Evolutionary conservation across 257 asterid species (phyloP), one percentile per base, ranked within the genome.

Genomic region (Primulina huaijiensis): DNA sequence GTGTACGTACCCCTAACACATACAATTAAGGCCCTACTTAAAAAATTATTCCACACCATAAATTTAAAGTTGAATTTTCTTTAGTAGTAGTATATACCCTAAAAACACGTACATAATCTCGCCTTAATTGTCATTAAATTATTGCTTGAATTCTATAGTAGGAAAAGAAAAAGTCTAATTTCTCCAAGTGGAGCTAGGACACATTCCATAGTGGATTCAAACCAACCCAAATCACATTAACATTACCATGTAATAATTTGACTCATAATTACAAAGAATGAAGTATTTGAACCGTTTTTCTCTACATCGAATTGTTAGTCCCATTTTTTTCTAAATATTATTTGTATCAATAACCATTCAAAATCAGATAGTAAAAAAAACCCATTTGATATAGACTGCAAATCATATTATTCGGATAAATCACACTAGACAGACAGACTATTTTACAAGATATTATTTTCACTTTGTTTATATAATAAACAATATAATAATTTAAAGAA

Each of bases 401-500:
- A 21, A 21, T 21, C 23, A 21, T 21, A 21, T 21, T 21, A 21
- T 1, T 21, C 23, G 1, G 23, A 21, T 21, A 21, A 21, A 21
- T 21, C 23, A 21, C 23, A 21, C 1, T 21, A 1, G 1, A 21
- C 23, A 21, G 1, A 21, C 23, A n/a, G n/a, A n/a, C n/a, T n/a
- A n/a, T n/a, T n/a, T 21, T 21, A 21, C 34, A 30, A 0, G 8
- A 38, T 38, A 34, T 34, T 34, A 34, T 34, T 6, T 34, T 34
- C 0, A 9, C 38, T 6, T 34, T 34, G 38, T 34, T 34, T 9
- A 0, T 6, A 1, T 7, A 34, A 6, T 34, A 34, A 38, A 31
- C 65, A 43, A 56, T 56, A 10, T 62, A 62, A 2, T 75, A 62
- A 2, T 75, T 58, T 46, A 71, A 14, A 52, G 62, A 74, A 7